A percentile compares a stretch with the other conserved stretches of the same genome.
These are phyloP conservation scores for Colletotrichum eremochloae DNA, from an alignment of 2,329 filamentous ascomycete genomes.

Conservation along the genomic window DNA sequence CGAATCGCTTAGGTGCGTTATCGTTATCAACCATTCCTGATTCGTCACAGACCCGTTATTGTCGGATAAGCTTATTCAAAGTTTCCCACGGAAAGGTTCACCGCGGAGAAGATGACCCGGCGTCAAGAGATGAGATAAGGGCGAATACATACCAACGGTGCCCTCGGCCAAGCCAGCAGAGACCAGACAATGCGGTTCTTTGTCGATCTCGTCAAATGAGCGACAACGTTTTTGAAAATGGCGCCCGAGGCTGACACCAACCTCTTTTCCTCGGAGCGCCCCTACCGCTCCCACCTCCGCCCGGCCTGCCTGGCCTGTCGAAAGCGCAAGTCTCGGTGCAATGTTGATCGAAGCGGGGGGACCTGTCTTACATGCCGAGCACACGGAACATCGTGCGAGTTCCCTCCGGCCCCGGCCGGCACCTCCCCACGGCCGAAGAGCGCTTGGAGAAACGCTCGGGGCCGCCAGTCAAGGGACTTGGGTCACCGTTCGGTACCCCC, in stretches of 20 bases:
- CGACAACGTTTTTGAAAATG: neutral
- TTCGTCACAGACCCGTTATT: too few relatives aligned
- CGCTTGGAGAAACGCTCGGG: constrained; percentile 19
- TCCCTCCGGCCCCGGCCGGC: constrained; percentile 51
- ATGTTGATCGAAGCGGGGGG: constrained; percentile 65
- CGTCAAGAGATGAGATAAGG: neutral
- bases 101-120: neutral
- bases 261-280: constrained; percentile 52
- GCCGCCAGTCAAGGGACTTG: constrained; percentile 16
- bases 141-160: constrained; percentile 3
- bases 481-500: constrained; percentile 4
- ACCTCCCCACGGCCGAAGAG: constrained; percentile 29
- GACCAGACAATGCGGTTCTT: neutral
- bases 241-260: constrained; percentile 13
- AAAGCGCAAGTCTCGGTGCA: constrained; percentile 72
- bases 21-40: neutral
- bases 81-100: constrained; percentile 12
- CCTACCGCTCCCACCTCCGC: constrained; percentile 72
- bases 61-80: neutral
- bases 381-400: constrained; percentile 69
- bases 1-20: neutral
- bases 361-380: constrained; percentile 70
- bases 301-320: constrained; percentile 72
- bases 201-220: too few relatives aligned
- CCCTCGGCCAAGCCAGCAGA: constrained; percentile 12